Conservation (phyloP, 306 rosid species). For the Hippophae rhamnoides region DNA sequence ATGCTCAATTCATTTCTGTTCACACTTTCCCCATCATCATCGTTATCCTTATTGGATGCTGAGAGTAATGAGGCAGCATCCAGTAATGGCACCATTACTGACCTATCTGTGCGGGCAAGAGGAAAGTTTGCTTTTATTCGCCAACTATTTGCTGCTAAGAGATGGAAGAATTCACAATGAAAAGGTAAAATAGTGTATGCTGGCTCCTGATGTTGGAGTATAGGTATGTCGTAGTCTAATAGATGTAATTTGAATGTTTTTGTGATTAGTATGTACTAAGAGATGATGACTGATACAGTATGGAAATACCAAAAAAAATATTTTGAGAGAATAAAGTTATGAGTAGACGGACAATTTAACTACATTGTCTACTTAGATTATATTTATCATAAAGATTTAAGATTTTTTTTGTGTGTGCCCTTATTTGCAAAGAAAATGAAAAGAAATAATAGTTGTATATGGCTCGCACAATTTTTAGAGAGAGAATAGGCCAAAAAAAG, state of each 20-base stretch:
- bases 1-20: constrained; percentile 68
- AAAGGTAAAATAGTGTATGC: constrained; percentile 28
- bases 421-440: too few species aligned
- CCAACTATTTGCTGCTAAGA: constrained; percentile 73
- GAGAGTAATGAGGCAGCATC: constrained; percentile 35
- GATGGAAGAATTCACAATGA: constrained; percentile 57
- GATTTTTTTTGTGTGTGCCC: too few species aligned
- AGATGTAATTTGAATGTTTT: background rate
- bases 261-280: constrained; percentile 5
- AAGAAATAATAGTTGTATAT: too few species aligned
- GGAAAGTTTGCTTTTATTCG: constrained; percentile 78
- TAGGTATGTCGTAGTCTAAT: background rate
- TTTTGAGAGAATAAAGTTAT: too few species aligned
- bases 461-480: too few species aligned
- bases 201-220: constrained; percentile 15
- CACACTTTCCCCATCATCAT: constrained; percentile 48
- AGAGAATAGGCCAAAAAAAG: too few species aligned
- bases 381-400: too few species aligned
- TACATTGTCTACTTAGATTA: too few species aligned
- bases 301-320: too few species aligned
- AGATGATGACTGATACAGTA: too few species aligned
- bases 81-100: constrained; percentile 49
- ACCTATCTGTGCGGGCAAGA: constrained; percentile 52
- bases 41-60: constrained; percentile 36
- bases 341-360: too few species aligned